Conservation (phyloP, 441 rosid genomes). For the Arabidopsis hybrid region DNA sequence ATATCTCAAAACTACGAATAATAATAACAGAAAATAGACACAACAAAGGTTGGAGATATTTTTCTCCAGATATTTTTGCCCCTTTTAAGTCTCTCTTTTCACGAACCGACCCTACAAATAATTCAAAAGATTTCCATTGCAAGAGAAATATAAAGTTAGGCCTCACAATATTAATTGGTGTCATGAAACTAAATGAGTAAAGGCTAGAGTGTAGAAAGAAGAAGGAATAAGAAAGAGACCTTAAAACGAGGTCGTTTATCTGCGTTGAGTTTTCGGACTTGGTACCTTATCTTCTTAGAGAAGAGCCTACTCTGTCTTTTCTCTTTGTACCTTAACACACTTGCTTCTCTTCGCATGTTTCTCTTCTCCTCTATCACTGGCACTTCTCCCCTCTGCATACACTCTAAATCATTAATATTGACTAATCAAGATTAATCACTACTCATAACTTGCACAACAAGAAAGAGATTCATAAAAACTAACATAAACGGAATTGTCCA, state of each 20-base stretch:
- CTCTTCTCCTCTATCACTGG: conserved; percentile 73
- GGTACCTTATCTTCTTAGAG: conserved; percentile 87
- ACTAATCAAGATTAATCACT: background rate
- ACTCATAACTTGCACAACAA: conserved; percentile 33
- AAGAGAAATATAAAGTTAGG: background rate
- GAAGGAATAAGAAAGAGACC: conserved; percentile 44
- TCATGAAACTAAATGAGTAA: background rate
- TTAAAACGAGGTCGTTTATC: conserved; percentile 85
- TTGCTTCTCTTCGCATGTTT: conserved; percentile 71
- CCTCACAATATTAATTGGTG: background rate
- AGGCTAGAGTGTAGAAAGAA: background rate
- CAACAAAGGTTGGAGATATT: conserved; percentile 35
- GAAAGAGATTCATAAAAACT: conserved; percentile 50
- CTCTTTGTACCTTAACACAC: conserved; percentile 82
- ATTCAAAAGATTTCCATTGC: background rate
- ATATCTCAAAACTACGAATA: conserved; percentile 25
- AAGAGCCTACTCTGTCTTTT: conserved; percentile 75
- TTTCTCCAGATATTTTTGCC: conserved; percentile 25
- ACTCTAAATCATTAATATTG: background rate
- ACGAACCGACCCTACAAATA: conserved; percentile 68
- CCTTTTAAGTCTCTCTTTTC: conserved; percentile 46
- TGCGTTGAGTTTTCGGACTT: conserved; percentile 86
- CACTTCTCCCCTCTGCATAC: conserved; percentile 68
- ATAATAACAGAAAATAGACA: conserved; percentile 9
- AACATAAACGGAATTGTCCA: conserved; percentile 54